phyloP scores from a whole-genome alignment of 139 green algal species.

The Asterochloris sp. region DNA sequence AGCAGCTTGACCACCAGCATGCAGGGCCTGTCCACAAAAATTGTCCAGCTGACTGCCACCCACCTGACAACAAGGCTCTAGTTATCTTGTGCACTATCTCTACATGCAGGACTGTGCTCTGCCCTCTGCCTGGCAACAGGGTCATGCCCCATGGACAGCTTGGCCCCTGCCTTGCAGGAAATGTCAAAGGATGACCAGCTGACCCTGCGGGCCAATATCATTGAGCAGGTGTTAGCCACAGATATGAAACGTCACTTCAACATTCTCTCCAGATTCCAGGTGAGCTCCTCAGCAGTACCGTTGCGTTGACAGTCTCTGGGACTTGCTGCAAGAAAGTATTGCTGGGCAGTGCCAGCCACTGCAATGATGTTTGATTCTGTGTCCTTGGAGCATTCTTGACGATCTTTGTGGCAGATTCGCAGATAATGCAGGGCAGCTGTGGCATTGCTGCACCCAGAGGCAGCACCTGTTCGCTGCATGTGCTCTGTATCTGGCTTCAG shows the following conservation, averaged over 20 bases:
- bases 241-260: conserved; percentile 75
- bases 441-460: background rate
- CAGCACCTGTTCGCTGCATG: no score
- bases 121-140: background rate
- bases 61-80: no score
- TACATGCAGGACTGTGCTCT: background rate
- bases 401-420: background rate
- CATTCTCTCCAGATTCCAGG: conserved; percentile 60
- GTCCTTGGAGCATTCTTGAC: background rate
- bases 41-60: no score
- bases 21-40: no score
- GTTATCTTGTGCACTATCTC: background rate
- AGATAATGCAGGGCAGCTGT: background rate
- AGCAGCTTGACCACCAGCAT: no score
- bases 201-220: conserved; percentile 45
- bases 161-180: conserved; percentile 19
- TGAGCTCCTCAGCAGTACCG: background rate
- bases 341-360: background rate
- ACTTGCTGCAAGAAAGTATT: background rate
- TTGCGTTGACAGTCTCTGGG: background rate
- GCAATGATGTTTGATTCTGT: background rate
- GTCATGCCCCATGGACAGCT: background rate
- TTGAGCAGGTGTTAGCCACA: conserved; percentile 65
- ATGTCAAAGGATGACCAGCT: conserved; percentile 32
- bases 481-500: no score